These are phyloP conservation scores for Mycena vulgaris DNA, from an alignment of 768 basidiomycete species.

Conservation along the genomic window DNA sequence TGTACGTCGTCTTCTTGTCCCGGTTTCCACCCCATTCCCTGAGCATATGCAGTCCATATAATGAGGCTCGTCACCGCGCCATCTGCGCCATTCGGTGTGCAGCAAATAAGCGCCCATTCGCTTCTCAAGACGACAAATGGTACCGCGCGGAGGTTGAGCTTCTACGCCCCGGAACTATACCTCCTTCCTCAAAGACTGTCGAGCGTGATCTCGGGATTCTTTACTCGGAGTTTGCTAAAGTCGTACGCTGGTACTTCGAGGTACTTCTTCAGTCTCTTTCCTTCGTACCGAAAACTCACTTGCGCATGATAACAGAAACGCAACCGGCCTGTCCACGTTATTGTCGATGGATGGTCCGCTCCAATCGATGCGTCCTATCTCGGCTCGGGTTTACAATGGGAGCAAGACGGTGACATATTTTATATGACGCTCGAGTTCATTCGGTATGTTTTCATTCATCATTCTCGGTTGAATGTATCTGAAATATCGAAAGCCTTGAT, in stretches of 20 bases:
- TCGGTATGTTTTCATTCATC: no score
- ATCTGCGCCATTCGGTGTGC: slow-evolving; percentile 38
- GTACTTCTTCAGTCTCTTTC: not conserved
- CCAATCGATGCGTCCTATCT: slow-evolving; percentile 36
- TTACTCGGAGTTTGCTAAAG: slow-evolving; percentile 13
- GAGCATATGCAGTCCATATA: slow-evolving; percentile 24
- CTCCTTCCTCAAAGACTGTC: slow-evolving; percentile 37
- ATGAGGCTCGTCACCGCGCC: slow-evolving; percentile 22
- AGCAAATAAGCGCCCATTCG: slow-evolving; percentile 35
- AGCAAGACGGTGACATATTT: not conserved
- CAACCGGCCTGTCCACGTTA: slow-evolving; percentile 32
- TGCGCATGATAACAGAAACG: slow-evolving; percentile 20
- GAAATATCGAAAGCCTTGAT: slow-evolving; percentile 20
- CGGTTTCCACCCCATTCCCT: not conserved
- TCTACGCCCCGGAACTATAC: slow-evolving; percentile 37
- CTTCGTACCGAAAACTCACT: not conserved
- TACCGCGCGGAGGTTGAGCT: slow-evolving; percentile 38
- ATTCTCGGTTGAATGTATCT: not conserved
- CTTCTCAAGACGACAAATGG: slow-evolving; percentile 32
- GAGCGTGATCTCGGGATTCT: slow-evolving; percentile 28
- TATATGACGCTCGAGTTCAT: no score
- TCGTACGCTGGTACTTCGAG: slow-evolving; percentile 20
- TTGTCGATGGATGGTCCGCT: slow-evolving; percentile 40
- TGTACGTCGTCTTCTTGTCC: slow-evolving; percentile 2
- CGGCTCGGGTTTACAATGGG: slow-evolving; percentile 40